Evolutionary conservation across 768 basidiomycete genomes (phyloP).

Genomic region (Phlebiopsis flavidoalba): DNA sequence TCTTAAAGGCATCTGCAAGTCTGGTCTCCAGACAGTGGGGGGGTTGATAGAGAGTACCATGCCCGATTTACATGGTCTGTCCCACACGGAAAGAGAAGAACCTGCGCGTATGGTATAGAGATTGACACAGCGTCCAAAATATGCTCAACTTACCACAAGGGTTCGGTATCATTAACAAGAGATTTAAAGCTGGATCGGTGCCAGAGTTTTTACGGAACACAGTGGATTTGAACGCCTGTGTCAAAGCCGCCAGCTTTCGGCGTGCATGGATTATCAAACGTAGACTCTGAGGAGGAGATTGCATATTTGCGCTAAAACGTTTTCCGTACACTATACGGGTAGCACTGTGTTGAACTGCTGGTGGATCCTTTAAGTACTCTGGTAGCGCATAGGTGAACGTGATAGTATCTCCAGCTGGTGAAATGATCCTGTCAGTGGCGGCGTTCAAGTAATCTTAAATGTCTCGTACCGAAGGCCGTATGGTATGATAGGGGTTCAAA

Average conservation of each 20-base stretch:
- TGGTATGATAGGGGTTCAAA: slow-evolving; percentile 16
- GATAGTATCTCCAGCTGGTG: slow-evolving; percentile 13
- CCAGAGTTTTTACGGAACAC: slow-evolving; percentile 5
- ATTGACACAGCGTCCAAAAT: background rate
- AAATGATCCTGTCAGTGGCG: background rate
- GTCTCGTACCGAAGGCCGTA: slow-evolving; percentile 9
- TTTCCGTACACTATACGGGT: slow-evolving; percentile 13
- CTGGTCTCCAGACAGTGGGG: slow-evolving; percentile 7
- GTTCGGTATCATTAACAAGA: slow-evolving; percentile 13
- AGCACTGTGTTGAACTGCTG: slow-evolving; percentile 13
- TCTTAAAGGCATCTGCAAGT: slow-evolving; percentile 12
- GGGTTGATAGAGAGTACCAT: slow-evolving; percentile 17
- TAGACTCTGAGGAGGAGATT: slow-evolving; percentile 9
- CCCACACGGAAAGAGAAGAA: slow-evolving; percentile 14
- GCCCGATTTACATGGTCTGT: slow-evolving; percentile 13
- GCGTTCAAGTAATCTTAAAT: background rate
- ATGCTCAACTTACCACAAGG: slow-evolving; percentile 8
- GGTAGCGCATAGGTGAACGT: slow-evolving; percentile 14
- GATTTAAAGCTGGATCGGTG: slow-evolving; percentile 10
- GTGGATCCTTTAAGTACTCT: slow-evolving; percentile 11
- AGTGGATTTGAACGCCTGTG: slow-evolving; percentile 18
- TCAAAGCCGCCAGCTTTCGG: slow-evolving; percentile 20
- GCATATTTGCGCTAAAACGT: background rate
- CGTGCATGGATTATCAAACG: slow-evolving; percentile 21
- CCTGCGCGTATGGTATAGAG: background rate